Evolutionary conservation across 148 eudicot genomes (phyloP), one percentile per base, ranked within the genome.

Genomic region (Gaultheria prostrata): DNA sequence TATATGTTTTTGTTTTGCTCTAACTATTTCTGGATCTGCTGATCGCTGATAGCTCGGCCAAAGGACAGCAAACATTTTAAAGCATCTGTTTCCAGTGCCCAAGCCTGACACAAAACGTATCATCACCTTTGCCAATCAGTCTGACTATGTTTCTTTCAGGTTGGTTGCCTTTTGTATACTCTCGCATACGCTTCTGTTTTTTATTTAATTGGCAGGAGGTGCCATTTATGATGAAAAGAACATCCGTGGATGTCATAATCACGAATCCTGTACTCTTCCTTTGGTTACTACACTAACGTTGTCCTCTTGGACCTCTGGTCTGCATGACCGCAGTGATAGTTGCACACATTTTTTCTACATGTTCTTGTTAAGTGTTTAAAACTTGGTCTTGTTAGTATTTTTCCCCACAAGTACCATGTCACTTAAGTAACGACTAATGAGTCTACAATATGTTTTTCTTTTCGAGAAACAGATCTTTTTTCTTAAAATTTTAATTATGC

Each of bases 91-190:
- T 89, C 99, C 99, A n/a, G 96, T 97, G 35, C 92, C 99, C 57
- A 97, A 97, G 89, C 96, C 96, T 83, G 99, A 97, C 85, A 89
- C 99, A 21, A 95, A 93, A 67, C 97, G 97, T 33, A 93, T 97
- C 56, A 82, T 97, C 84, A 97, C 99, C 76, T 92, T 94, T 80
- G 98, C 98, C 54, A 94, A 93, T 85, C 97, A 92, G 88, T 91
- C 96, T 35, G 99, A 97, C 86, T 97, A 90, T 87, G 86, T 97
- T 72, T 97, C 99, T 76, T 97, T 97, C 93, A 95, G 99, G 99
- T 97, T 46, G 20, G 93, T 82, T 80, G 59, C n/a, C 65, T 76
- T 20, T 5, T 46, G 76, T 82, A 70, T 63, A 13, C 51, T 45
- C 17, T 46, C 11, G 5, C 45, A 10, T 76, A 80, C 30, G 46